Percentiles rank a stretch among this genome's conserved stretches.
Conservation (phyloP, 140 eudicot species). For the Ambrosia hybrid region DNA sequence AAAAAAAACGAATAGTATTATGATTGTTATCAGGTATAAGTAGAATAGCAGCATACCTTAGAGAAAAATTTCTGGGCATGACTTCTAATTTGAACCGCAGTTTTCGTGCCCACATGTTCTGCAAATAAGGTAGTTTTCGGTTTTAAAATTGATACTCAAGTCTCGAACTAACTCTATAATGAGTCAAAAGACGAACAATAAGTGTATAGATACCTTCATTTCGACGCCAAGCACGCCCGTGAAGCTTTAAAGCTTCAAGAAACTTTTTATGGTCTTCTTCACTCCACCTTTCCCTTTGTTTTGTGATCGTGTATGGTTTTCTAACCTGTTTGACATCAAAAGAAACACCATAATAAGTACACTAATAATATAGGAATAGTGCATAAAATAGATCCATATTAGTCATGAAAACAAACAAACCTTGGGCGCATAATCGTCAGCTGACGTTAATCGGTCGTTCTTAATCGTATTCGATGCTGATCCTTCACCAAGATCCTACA, state of each 20-base stretch:
- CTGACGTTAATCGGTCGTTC: conserved; percentile 31
- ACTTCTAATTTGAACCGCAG: too few relatives aligned
- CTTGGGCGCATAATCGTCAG: conserved; percentile 60
- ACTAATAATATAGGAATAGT: neutral
- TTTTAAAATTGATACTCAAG: neutral
- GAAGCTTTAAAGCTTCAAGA: conserved; percentile 80
- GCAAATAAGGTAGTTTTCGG: conserved; percentile 25
- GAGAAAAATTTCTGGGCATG: too few relatives aligned
- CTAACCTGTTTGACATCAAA: conserved; percentile 45
- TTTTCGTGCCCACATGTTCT: conserved; percentile 94
- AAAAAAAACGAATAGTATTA: too few relatives aligned
- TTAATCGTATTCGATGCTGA: conserved; percentile 30
- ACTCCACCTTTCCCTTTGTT: conserved; percentile 96
- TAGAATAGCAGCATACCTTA: too few relatives aligned
- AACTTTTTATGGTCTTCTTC: conserved; percentile 94
- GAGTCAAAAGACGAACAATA: neutral
- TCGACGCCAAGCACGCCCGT: conserved; percentile 89
- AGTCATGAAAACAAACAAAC: conserved; percentile 25
- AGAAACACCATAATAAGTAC: conserved; percentile 10
- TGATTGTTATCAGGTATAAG: too few relatives aligned
- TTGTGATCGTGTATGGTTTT: conserved; percentile 86
- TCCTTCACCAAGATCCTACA: conserved; percentile 52
- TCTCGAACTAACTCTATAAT: conserved; percentile 4
- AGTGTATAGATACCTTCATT: conserved; percentile 61
- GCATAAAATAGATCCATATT: neutral